Conservation (phyloP, 225 moss, liverwort and hornwort species). For the Ulota crispa region DNA sequence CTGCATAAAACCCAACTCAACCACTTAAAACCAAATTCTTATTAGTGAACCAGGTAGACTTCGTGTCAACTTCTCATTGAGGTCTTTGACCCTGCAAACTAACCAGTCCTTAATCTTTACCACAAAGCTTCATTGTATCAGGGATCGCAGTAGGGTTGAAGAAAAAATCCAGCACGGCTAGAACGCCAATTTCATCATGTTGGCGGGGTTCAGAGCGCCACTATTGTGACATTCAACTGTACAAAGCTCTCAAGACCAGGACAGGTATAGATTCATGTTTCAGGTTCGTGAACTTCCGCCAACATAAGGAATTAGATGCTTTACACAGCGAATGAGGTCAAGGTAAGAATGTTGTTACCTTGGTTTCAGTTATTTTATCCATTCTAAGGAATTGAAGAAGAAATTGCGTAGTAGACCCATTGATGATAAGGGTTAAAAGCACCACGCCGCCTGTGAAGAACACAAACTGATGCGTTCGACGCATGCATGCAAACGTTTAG, state of each 20-base stretch:
- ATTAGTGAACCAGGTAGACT: neutral
- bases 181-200: neutral
- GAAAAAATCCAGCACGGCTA: neutral
- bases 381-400: slow-evolving; percentile 64
- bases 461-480: slow-evolving; percentile 76
- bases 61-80: neutral
- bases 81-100: neutral
- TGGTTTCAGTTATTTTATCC: slow-evolving; percentile 65
- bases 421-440: slow-evolving; percentile 85
- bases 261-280: no score
- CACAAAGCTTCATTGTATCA: neutral
- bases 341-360: slow-evolving; percentile 48
- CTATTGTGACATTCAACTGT: no score
- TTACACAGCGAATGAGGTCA: neutral
- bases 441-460: slow-evolving; percentile 99
- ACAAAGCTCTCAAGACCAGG: no score
- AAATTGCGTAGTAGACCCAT: slow-evolving; percentile 91
- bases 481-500: slow-evolving; percentile 31
- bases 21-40: neutral
- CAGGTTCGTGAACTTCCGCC: no score
- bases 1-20: slow-evolving; percentile 41
- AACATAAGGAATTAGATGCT: no score
- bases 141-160: neutral
- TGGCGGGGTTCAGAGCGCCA: no score
- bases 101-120: neutral